Percentiles rank a stretch among this genome's conserved stretches.
These are phyloP conservation scores for Lepiota subincarnata DNA, from an alignment of 768 basidiomycete species.

Conservation along the genomic window DNA sequence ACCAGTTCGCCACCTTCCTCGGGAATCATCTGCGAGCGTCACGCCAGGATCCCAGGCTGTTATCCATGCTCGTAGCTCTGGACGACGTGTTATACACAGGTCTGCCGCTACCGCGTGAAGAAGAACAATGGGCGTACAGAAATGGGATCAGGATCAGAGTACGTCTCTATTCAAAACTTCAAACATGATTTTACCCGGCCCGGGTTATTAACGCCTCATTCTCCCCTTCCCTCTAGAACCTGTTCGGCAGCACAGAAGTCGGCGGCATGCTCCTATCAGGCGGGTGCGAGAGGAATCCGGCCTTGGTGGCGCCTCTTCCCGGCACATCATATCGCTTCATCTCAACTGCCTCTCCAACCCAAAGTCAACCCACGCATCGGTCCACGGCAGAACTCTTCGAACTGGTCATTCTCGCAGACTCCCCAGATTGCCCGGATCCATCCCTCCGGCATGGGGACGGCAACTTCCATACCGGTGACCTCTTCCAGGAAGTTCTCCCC, in stretches of 20 bases:
- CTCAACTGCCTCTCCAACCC: conserved; percentile 37
- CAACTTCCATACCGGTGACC: conserved; percentile 76
- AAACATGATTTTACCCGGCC: conserved; percentile 10
- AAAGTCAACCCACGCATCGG: conserved; percentile 42
- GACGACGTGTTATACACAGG: conserved; percentile 68
- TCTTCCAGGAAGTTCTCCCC: conserved; percentile 62
- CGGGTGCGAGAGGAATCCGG: conserved; percentile 45
- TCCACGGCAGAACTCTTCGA: conserved; percentile 58
- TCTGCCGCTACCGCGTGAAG: conserved; percentile 58
- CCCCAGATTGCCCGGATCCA: conserved; percentile 63
- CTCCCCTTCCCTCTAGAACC: conserved; percentile 40
- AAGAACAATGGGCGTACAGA: conserved; percentile 66
- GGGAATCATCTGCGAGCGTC: conserved; percentile 58
- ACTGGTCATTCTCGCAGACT: conserved; percentile 63
- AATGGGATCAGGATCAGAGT: conserved; percentile 64
- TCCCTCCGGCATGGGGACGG: conserved; percentile 60
- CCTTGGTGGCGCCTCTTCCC: conserved; percentile 53
- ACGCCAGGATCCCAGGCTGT: conserved; percentile 54
- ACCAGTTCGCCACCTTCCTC: conserved; percentile 72
- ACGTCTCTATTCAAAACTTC: conserved; percentile 24
- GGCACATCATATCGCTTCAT: conserved; percentile 65
- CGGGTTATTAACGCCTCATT: conserved; percentile 21
- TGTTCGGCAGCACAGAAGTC: conserved; percentile 81
- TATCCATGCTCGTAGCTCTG: conserved; percentile 50
- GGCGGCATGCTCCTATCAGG: conserved; percentile 70